Conservation (phyloP, 1,284 basidiomycete genomes). For the Malassezia nana region DNA sequence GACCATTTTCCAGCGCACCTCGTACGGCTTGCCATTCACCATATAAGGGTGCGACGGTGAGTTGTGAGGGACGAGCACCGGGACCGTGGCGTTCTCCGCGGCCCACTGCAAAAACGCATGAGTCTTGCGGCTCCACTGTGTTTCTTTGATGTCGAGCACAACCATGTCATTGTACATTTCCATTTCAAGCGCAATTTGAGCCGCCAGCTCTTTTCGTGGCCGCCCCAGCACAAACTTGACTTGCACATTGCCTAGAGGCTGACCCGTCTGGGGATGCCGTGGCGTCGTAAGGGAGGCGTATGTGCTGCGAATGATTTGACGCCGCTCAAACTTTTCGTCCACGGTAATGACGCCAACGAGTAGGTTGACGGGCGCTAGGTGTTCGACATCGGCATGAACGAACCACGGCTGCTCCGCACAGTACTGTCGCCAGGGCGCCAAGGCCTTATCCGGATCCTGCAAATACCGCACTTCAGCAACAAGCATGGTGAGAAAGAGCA, state of each 20-base stretch:
- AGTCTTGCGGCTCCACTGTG: slow-evolving; percentile 84
- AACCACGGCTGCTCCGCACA: slow-evolving; percentile 58
- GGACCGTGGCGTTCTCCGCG: slow-evolving; percentile 79
- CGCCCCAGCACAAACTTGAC: slow-evolving; percentile 84
- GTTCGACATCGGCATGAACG: slow-evolving; percentile 53
- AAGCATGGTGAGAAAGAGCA: slow-evolving; percentile 44
- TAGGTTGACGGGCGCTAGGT: slow-evolving; percentile 74
- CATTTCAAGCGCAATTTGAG: slow-evolving; percentile 74
- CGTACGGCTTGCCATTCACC: slow-evolving; percentile 12
- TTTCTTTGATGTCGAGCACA: slow-evolving; percentile 71
- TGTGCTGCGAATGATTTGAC: slow-evolving; percentile 78
- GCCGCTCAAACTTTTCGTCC: slow-evolving; percentile 64
- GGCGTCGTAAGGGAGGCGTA: slow-evolving; percentile 65
- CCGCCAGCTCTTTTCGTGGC: slow-evolving; percentile 68
- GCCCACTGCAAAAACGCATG: slow-evolving; percentile 77
- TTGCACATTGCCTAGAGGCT: slow-evolving; percentile 59
- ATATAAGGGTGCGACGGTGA: not conserved
- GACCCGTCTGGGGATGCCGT: slow-evolving; percentile 38
- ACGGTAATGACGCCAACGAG: slow-evolving; percentile 85
- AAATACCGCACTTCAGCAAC: not conserved
- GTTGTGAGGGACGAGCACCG: slow-evolving; percentile 48
- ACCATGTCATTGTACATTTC: slow-evolving; percentile 84
- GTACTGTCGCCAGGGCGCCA: slow-evolving; percentile 84
- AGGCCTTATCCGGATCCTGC: slow-evolving; percentile 82
- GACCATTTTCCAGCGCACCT: slow-evolving; percentile 44